A percentile compares a stretch with the other conserved stretches of the same genome.
phyloP scores from a whole-genome alignment of 768 basidiomycete species.

The Lentinula detonsa region DNA sequence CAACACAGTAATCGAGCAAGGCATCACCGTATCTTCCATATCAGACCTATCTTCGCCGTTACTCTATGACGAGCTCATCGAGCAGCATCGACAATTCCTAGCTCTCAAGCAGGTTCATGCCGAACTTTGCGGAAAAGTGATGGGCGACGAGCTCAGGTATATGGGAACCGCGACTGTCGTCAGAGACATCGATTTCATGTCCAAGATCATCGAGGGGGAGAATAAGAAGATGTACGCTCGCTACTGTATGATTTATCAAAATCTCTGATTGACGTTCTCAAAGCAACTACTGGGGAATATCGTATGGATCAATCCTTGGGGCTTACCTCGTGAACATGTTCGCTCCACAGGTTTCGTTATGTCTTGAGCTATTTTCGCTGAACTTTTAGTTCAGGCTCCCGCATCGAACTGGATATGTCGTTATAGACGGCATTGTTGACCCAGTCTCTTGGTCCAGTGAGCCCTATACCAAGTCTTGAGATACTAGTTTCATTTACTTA shows the following conservation, averaged over 20 bases:
- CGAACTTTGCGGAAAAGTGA: slow-evolving; percentile 11
- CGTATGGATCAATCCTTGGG: slow-evolving; percentile 19
- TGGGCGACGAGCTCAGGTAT: slow-evolving; percentile 18
- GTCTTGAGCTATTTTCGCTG: not conserved
- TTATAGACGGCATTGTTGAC: slow-evolving; percentile 18
- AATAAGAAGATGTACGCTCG: slow-evolving; percentile 15
- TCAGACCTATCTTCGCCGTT: slow-evolving; percentile 8
- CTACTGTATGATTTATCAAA: not conserved
- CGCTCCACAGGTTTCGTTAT: not conserved
- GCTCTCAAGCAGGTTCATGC: slow-evolving; percentile 16
- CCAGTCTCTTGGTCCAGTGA: slow-evolving; percentile 17
- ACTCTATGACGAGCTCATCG: slow-evolving; percentile 11
- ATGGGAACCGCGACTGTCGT: slow-evolving; percentile 20
- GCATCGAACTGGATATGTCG: slow-evolving; percentile 13
- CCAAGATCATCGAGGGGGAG: slow-evolving; percentile 13
- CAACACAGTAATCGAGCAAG: slow-evolving; percentile 17
- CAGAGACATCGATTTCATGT: slow-evolving; percentile 18
- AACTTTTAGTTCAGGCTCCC: slow-evolving; percentile 11
- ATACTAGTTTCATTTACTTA: not conserved
- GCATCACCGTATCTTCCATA: slow-evolving; percentile 14
- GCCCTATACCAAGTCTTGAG: not conserved
- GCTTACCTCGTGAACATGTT: slow-evolving; percentile 20
- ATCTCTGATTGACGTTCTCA: not conserved
- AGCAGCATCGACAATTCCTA: slow-evolving; percentile 14
- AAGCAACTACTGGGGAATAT: slow-evolving; percentile 18